A percentile compares a stretch with the other conserved stretches of the same genome.
These are phyloP conservation scores for Gremmenia infestans DNA, from an alignment of 2,329 filamentous ascomycete genomes.

Conservation along the genomic window DNA sequence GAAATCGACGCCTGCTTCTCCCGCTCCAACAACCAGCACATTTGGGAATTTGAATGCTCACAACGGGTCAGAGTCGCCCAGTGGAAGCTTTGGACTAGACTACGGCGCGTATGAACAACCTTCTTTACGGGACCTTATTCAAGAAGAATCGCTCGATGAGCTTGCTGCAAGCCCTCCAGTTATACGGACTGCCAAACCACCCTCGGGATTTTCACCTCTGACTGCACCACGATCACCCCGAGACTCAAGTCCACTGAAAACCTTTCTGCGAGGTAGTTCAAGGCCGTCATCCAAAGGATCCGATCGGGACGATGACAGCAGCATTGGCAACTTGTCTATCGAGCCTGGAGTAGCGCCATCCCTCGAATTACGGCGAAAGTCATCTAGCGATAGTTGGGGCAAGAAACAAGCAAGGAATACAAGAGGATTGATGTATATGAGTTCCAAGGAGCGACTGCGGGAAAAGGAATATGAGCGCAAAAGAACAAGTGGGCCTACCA, in stretches of 20 bases:
- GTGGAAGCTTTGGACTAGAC: slow-evolving; percentile 61
- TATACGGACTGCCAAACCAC: slow-evolving; percentile 75
- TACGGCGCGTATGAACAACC: slow-evolving; percentile 61
- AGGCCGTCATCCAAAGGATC: slow-evolving; percentile 58
- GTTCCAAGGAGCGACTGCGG: slow-evolving; percentile 61
- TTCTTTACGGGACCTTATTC: slow-evolving; percentile 43
- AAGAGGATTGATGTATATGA: slow-evolving; percentile 67
- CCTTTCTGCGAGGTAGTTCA: slow-evolving; percentile 50
- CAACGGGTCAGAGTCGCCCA: slow-evolving; percentile 21
- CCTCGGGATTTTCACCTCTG: slow-evolving; percentile 67
- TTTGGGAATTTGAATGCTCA: slow-evolving; percentile 17
- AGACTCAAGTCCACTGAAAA: slow-evolving; percentile 47
- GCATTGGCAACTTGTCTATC: slow-evolving; percentile 60
- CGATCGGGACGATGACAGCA: slow-evolving; percentile 50
- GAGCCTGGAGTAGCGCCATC: slow-evolving; percentile 48
- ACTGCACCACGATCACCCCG: slow-evolving; percentile 55
- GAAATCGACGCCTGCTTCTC: slow-evolving; percentile 33
- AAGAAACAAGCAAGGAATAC: slow-evolving; percentile 49
- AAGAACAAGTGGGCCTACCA: slow-evolving; percentile 39
- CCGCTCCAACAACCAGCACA: slow-evolving; percentile 32
- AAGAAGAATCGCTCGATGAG: slow-evolving; percentile 51
- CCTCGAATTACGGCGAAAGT: slow-evolving; percentile 46
- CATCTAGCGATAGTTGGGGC: slow-evolving; percentile 59
- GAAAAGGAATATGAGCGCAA: slow-evolving; percentile 60
- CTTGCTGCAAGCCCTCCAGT: slow-evolving; percentile 63